These are phyloP conservation scores for Hygrocybe punicea DNA, from an alignment of 768 basidiomycete genomes.

Conservation along the genomic window DNA sequence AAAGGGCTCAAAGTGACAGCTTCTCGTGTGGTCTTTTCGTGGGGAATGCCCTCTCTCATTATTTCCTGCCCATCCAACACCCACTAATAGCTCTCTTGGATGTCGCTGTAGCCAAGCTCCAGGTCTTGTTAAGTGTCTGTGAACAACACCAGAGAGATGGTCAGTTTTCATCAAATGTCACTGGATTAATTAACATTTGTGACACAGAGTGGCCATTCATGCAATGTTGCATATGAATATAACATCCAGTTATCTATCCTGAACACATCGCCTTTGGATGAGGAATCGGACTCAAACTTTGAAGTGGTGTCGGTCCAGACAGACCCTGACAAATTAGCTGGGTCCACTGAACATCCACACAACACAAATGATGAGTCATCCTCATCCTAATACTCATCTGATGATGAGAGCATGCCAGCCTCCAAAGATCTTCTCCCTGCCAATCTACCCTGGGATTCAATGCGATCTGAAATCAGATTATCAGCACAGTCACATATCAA, in stretches of 20 bases:
- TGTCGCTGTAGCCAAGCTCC: slow-evolving; percentile 10
- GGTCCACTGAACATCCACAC: too few species aligned
- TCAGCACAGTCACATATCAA: too few species aligned
- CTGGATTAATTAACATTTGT: too few species aligned
- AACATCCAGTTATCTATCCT: too few species aligned
- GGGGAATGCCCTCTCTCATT: too few species aligned
- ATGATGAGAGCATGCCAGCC: neutral
- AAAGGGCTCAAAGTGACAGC: too few species aligned
- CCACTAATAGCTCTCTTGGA: neutral
- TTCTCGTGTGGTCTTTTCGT: too few species aligned
- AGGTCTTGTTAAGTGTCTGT: slow-evolving; percentile 10
- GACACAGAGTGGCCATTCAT: too few species aligned
- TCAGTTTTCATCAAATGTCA: neutral
- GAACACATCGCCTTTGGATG: neutral
- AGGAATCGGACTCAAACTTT: neutral
- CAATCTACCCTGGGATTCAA: neutral
- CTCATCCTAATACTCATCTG: neutral
- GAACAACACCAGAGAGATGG: slow-evolving; percentile 4
- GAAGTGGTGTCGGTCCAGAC: neutral
- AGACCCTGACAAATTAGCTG: neutral
- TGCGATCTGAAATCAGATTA: neutral
- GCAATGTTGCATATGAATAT: too few species aligned
- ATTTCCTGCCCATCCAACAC: neutral
- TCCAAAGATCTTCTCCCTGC: neutral
- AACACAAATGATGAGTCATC: too few species aligned